Conservation (phyloP, 2,329 filamentous ascomycete genomes). For the Diaporthe longicolla region DNA sequence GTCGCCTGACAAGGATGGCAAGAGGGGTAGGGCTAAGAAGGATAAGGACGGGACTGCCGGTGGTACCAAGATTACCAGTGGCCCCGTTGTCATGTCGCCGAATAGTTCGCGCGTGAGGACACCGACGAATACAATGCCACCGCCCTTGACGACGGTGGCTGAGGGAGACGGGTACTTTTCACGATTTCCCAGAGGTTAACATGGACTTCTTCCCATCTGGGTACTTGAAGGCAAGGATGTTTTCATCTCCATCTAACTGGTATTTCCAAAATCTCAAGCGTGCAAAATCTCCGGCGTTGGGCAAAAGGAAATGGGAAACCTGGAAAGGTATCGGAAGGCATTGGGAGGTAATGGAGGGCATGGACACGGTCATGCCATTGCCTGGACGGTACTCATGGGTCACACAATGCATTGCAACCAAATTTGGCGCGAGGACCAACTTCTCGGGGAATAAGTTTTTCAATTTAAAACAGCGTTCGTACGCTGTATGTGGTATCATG, state of each 20-base stretch:
- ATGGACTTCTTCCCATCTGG: slow-evolving; percentile 47
- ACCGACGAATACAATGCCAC: slow-evolving; percentile 54
- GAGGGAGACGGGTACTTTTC: slow-evolving; percentile 60
- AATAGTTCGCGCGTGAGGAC: slow-evolving; percentile 66
- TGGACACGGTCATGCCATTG: neutral
- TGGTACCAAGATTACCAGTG: slow-evolving; percentile 45
- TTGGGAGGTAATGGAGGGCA: neutral
- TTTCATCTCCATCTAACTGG: neutral
- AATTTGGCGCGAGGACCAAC: neutral
- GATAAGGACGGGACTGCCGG: slow-evolving; percentile 29
- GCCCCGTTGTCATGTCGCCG: slow-evolving; percentile 52
- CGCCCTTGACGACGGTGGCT: slow-evolving; percentile 50
- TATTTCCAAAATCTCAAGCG: slow-evolving; percentile 27
- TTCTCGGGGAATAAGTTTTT: neutral
- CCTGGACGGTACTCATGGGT: neutral
- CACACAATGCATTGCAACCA: neutral
- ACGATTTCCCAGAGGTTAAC: slow-evolving; percentile 50
- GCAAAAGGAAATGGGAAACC: neutral
- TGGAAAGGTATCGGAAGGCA: neutral
- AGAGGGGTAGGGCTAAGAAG: slow-evolving; percentile 44
- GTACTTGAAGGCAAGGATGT: neutral
- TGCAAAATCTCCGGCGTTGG: slow-evolving; percentile 11
- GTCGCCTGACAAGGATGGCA: slow-evolving; percentile 52
- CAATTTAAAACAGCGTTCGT: neutral
- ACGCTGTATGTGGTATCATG: slow-evolving; percentile 5